phyloP scores from a whole-genome alignment of 1,284 basidiomycete genomes.

The Wolfiporia cocos region DNA sequence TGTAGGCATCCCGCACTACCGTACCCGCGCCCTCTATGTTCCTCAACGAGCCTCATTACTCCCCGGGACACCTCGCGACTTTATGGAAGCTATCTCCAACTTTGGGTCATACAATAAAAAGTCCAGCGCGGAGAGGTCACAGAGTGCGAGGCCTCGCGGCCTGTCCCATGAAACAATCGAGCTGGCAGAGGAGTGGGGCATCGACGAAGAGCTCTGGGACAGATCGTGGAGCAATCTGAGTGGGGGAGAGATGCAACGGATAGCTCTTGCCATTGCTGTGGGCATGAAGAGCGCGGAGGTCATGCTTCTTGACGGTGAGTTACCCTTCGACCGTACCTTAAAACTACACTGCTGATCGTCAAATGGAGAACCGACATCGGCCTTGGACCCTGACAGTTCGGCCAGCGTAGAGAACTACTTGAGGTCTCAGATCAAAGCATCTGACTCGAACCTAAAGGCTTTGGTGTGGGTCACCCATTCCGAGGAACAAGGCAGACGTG shows the following conservation, averaged over 20 bases:
- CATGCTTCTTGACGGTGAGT: slow-evolving; percentile 76
- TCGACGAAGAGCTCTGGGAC: slow-evolving; percentile 67
- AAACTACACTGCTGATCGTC: neutral
- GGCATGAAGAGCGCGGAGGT: slow-evolving; percentile 73
- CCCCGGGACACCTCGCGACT: slow-evolving; percentile 73
- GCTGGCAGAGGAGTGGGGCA: slow-evolving; percentile 62
- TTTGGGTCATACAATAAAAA: slow-evolving; percentile 46
- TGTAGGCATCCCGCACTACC: slow-evolving; percentile 68
- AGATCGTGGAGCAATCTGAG: slow-evolving; percentile 74
- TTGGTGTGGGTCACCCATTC: slow-evolving; percentile 87
- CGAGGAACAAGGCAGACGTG: slow-evolving; percentile 67
- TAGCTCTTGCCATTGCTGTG: slow-evolving; percentile 71
- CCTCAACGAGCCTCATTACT: slow-evolving; percentile 82
- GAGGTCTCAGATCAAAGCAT: slow-evolving; percentile 40
- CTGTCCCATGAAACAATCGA: slow-evolving; percentile 35
- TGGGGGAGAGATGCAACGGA: slow-evolving; percentile 79
- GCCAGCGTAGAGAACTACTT: slow-evolving; percentile 61
- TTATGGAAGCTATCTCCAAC: slow-evolving; percentile 49
- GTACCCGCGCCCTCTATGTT: slow-evolving; percentile 76
- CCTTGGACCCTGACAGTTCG: slow-evolving; percentile 69
- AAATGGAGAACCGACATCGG: slow-evolving; percentile 76
- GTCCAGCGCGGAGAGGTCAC: slow-evolving; percentile 17
- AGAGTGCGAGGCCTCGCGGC: slow-evolving; percentile 13
- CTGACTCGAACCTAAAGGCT: slow-evolving; percentile 54
- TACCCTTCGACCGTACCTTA: neutral